Evolutionary conservation across 208 protist genomes (phyloP).

Genomic region (Trypanosoma theileri): DNA sequence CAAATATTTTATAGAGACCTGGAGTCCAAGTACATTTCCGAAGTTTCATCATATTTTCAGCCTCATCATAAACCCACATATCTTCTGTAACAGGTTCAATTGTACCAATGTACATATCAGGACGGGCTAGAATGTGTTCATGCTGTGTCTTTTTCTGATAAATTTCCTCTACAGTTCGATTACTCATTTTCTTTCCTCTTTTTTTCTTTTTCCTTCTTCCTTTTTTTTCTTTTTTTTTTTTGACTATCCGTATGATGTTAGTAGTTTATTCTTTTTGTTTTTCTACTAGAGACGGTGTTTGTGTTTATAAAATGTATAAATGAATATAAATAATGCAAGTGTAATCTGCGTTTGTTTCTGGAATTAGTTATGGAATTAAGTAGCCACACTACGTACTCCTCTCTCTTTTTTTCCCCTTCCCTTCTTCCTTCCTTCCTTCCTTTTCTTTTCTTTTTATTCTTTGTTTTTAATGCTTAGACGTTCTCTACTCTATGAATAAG

Average conservation of each 20-base stretch:
- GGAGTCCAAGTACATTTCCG: constrained; percentile 96
- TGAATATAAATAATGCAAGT: constrained; percentile 31
- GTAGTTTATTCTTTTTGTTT: constrained; percentile 12
- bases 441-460: neutral
- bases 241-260: constrained; percentile 9
- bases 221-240: neutral
- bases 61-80: constrained; percentile 96
- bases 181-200: constrained; percentile 20
- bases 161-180: constrained; percentile 92
- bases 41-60: constrained; percentile 89
- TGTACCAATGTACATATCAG: constrained; percentile 99
- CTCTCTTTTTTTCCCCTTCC: too few species aligned
- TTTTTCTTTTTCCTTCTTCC: too few species aligned
- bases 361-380: neutral
- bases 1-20: constrained; percentile 99
- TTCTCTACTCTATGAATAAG: neutral
- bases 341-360: constrained; percentile 22
- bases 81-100: constrained; percentile 90
- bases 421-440: too few species aligned
- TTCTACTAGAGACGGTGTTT: too few species aligned
- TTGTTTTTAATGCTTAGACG: neutral
- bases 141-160: constrained; percentile 97
- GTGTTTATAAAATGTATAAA: constrained; percentile 5
- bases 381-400: too few species aligned
- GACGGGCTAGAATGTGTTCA: constrained; percentile 98